phyloP scores from a whole-genome alignment of 2,329 filamentous ascomycete species.

The Arthrocladium fulminans region DNA sequence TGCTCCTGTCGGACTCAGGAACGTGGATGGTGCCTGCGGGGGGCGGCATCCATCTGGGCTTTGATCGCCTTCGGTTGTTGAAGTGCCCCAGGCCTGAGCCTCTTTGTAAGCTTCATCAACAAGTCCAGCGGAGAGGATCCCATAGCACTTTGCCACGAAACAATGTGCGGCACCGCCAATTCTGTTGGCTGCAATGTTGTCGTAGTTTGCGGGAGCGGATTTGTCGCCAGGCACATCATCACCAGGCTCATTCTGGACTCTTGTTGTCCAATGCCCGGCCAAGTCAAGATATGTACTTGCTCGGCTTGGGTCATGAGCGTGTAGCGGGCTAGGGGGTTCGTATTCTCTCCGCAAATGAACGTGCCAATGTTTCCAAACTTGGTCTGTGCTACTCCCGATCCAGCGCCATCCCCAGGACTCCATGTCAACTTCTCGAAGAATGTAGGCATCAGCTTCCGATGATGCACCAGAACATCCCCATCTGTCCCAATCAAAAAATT shows the following conservation, averaged over 20 bases:
- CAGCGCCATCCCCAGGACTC: slow-evolving; percentile 45
- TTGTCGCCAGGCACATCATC: slow-evolving; percentile 21
- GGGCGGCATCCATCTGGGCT: slow-evolving; percentile 30
- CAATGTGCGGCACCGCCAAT: slow-evolving; percentile 47
- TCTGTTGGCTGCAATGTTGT: slow-evolving; percentile 47
- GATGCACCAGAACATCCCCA: slow-evolving; percentile 43
- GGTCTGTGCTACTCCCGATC: slow-evolving; percentile 41
- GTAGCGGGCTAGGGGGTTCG: slow-evolving; percentile 48
- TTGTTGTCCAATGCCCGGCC: slow-evolving; percentile 50
- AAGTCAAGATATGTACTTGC: slow-evolving; percentile 47
- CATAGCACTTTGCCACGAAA: slow-evolving; percentile 51
- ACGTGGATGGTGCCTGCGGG: slow-evolving; percentile 42
- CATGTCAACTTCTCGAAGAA: slow-evolving; percentile 51
- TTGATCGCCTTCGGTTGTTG: slow-evolving; percentile 18
- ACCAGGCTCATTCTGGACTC: slow-evolving; percentile 15
- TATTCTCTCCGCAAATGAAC: slow-evolving; percentile 51
- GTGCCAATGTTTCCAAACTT: slow-evolving; percentile 40
- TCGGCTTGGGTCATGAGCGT: slow-evolving; percentile 47
- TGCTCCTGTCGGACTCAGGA: slow-evolving; percentile 44
- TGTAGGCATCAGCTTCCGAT: slow-evolving; percentile 47
- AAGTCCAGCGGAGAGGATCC: slow-evolving; percentile 40
- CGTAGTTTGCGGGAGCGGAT: slow-evolving; percentile 34
- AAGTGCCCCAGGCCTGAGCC: slow-evolving; percentile 25
- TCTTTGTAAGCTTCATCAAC: slow-evolving; percentile 36
- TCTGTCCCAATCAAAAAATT: slow-evolving; percentile 40